Evolutionary conservation across 176 grass and related monocot species (phyloP).

Genomic region (Oryza officinalis): DNA sequence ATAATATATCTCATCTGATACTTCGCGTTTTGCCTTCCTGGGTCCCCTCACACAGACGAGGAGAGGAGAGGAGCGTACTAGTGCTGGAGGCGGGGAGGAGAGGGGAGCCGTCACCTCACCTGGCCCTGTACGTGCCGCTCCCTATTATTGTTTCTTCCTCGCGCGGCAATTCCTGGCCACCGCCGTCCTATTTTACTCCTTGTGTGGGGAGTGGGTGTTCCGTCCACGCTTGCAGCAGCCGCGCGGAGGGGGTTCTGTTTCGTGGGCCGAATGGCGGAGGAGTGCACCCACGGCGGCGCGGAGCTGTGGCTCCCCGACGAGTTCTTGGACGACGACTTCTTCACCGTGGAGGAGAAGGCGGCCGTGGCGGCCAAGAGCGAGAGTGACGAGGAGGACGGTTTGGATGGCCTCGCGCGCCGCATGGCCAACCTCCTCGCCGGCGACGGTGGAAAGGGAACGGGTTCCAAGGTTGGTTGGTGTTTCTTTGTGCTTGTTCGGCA

Average conservation of each 20-base stretch:
- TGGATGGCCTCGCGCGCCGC: conserved; percentile 21
- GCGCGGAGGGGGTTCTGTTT: neutral
- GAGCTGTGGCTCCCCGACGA: conserved; percentile 69
- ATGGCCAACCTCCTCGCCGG: conserved; percentile 28
- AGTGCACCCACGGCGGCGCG: neutral
- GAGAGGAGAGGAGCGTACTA: conserved; percentile 4
- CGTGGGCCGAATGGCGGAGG: conserved; percentile 47
- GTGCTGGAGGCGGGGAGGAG: neutral
- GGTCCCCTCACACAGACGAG: neutral
- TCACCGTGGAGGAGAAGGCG: conserved; percentile 58
- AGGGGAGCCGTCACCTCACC: conserved; percentile 15
- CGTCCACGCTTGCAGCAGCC: neutral
- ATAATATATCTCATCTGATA: conserved; percentile 13
- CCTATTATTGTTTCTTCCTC: conserved; percentile 66
- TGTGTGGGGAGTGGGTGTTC: neutral
- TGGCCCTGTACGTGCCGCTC: conserved; percentile 25
- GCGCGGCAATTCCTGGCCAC: conserved; percentile 50
- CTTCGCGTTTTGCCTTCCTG: neutral
- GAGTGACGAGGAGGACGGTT: conserved; percentile 58
- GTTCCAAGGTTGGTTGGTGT: conserved; percentile 38
- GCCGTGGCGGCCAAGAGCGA: conserved; percentile 33
- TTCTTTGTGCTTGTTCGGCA: neutral
- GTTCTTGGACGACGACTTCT: conserved; percentile 75
- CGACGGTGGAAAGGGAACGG: neutral
- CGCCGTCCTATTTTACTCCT: conserved; percentile 45